These are phyloP conservation scores for Calonectria pseudoturangicola DNA, from an alignment of 2,329 filamentous ascomycete genomes.

Conservation along the genomic window DNA sequence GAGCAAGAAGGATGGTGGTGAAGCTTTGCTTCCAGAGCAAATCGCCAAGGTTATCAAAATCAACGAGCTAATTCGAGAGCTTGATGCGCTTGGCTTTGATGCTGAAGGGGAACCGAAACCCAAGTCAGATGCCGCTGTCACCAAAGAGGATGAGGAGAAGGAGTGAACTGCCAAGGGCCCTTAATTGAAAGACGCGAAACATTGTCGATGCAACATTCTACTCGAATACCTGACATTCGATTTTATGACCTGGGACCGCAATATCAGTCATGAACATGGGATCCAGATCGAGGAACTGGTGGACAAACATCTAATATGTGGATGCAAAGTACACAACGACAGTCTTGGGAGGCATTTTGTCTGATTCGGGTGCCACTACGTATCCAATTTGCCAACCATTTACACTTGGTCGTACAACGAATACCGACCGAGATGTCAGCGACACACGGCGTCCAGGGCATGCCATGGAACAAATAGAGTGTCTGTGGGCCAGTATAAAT, in stretches of 20 bases:
- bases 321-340: neutral
- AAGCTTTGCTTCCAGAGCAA: constrained; percentile 91
- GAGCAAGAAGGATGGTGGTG: constrained; percentile 92
- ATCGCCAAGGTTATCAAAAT: constrained; percentile 99
- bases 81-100: constrained; percentile 90
- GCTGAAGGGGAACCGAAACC: constrained; percentile 79
- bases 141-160: constrained; percentile 45
- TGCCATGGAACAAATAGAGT: neutral
- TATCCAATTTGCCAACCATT: neutral
- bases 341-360: neutral
- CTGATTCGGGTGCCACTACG: neutral
- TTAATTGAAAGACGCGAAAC: constrained; percentile 4
- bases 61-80: constrained; percentile 91
- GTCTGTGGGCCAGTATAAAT: neutral
- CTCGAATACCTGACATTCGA: constrained; percentile 2
- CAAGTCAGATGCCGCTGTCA: constrained; percentile 38
- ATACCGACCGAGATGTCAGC: neutral
- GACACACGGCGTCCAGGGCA: neutral
- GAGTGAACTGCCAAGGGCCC: constrained; percentile 44
- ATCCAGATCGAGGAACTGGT: neutral
- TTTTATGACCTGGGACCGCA: neutral
- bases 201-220: neutral
- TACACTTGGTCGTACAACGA: neutral
- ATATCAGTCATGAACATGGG: neutral
- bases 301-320: neutral